phyloP scores from a whole-genome alignment of 768 basidiomycete genomes.

The Hericium rajendrae region DNA sequence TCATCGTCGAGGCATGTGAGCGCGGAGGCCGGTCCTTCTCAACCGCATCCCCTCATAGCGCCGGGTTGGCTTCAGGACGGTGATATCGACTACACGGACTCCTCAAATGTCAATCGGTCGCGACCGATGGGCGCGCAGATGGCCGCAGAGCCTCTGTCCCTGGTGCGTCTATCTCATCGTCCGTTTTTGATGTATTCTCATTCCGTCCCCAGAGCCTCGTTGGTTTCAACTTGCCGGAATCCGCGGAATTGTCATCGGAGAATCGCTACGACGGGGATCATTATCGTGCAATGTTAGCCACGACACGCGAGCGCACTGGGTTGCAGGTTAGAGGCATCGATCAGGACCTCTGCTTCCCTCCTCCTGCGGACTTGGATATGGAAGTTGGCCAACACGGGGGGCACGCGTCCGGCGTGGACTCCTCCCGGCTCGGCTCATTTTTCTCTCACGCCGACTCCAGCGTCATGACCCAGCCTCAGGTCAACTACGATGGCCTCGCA shows the following conservation, averaged over 20 bases:
- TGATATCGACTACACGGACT: too few species aligned
- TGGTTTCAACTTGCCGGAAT: neutral
- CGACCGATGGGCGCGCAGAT: neutral
- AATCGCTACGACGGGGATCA: neutral
- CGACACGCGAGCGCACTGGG: neutral
- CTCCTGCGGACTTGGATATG: neutral
- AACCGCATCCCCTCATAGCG: neutral
- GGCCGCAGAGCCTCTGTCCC: neutral
- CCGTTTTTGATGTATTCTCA: neutral
- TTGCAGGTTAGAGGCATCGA: neutral
- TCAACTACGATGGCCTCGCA: too few species aligned
- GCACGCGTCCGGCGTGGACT: neutral
- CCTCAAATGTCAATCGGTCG: neutral
- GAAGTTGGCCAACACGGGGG: neutral
- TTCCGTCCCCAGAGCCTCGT: neutral
- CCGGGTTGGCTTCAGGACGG: neutral
- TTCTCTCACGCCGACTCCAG: neutral
- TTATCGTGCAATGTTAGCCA: neutral
- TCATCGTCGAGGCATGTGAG: neutral
- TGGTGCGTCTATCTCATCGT: neutral
- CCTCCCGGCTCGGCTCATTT: neutral
- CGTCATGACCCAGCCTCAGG: neutral
- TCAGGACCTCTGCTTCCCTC: neutral
- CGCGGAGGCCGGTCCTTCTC: neutral
- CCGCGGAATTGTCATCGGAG: neutral